Evolutionary conservation across 441 rosid species (phyloP).

Genomic region (Omphalea diandra): DNA sequence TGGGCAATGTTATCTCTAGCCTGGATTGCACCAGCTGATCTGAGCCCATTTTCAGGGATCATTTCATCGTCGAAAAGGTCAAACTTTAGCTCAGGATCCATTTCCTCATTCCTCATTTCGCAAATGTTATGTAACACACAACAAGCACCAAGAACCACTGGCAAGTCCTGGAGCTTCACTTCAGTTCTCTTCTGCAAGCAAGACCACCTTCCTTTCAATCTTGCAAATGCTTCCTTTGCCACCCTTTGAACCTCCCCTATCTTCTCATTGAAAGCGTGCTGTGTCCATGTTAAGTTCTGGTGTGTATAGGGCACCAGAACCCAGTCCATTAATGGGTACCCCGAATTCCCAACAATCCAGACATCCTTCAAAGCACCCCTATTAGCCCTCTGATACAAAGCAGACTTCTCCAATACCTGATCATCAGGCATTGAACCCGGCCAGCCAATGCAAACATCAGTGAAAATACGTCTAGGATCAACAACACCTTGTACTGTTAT

Average conservation of each 20-base stretch:
- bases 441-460: conserved; percentile 83
- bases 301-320: conserved; percentile 76
- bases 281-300: conserved; percentile 77
- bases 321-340: conserved; percentile 71
- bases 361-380: conserved; percentile 64
- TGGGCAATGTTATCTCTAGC: conserved; percentile 77
- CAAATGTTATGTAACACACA: conserved; percentile 83
- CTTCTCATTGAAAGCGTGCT: conserved; percentile 71
- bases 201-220: conserved; percentile 72
- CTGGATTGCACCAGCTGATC: conserved; percentile 44
- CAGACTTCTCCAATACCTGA: conserved; percentile 65
- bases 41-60: conserved; percentile 50
- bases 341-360: conserved; percentile 68
- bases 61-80: conserved; percentile 68
- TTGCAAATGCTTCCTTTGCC: conserved; percentile 51
- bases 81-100: conserved; percentile 43
- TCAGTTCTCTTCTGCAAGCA: conserved; percentile 80
- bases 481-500: conserved; percentile 85
- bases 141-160: conserved; percentile 79
- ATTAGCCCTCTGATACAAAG: conserved; percentile 55
- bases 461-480: conserved; percentile 62
- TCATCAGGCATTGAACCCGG: conserved; percentile 87
- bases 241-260: conserved; percentile 43
- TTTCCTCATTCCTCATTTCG: conserved; percentile 61
- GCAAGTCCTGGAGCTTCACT: conserved; percentile 78